phyloP scores from a whole-genome alignment of 176 grass and related monocot species.

The Zoysia japonica region DNA sequence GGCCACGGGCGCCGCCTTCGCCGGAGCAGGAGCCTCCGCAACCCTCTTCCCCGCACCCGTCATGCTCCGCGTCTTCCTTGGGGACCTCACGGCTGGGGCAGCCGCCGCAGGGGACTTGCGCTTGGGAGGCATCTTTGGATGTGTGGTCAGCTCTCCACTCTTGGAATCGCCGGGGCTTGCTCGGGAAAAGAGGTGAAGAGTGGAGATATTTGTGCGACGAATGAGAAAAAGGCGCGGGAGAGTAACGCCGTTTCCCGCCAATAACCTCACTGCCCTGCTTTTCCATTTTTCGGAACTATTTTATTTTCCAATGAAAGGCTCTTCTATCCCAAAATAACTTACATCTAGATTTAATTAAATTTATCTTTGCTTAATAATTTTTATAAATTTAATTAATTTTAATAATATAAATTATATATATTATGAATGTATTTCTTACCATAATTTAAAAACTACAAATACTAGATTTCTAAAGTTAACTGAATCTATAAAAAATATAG shows the following conservation, averaged over 20 bases:
- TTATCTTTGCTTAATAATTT: no score
- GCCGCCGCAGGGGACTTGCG: constrained; percentile 35
- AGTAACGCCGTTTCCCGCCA: constrained; percentile 14
- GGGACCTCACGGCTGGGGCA: constrained; percentile 16
- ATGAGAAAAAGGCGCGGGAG: neutral
- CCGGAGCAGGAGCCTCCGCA: constrained; percentile 6
- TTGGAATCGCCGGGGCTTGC: neutral
- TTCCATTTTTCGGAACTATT: no score
- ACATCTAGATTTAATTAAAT: no score
- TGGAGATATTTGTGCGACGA: neutral
- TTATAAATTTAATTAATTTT: no score
- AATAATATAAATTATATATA: no score
- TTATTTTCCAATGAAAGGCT: no score
- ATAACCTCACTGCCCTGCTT: neutral
- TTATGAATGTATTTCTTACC: no score
- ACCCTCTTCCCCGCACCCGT: constrained; percentile 34
- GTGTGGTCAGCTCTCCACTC: neutral
- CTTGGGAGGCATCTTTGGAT: constrained; percentile 43
- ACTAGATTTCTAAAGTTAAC: no score
- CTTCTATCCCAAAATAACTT: no score
- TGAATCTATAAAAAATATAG: no score
- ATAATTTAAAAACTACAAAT: no score
- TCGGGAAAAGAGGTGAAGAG: neutral
- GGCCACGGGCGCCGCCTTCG: neutral
- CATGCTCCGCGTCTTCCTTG: constrained; percentile 51